phyloP scores from a whole-genome alignment of 306 rosid species.

The Macrotyloma uniflorum region DNA sequence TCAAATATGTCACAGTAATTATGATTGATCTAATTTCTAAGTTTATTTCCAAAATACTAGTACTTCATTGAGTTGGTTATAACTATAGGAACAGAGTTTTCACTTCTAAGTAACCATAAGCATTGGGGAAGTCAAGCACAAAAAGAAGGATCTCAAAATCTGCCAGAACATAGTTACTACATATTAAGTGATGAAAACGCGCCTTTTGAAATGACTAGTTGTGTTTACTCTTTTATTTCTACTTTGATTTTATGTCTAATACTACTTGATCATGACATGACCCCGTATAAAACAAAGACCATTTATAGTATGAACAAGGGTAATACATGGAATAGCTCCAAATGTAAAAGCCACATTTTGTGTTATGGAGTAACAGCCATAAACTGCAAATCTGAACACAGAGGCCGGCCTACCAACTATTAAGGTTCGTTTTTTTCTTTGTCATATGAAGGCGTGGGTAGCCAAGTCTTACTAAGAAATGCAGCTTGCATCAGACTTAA shows the following conservation, averaged over 20 bases:
- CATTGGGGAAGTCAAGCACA: neutral
- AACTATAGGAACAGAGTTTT: neutral
- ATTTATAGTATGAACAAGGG: neutral
- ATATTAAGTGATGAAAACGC: neutral
- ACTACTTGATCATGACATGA: neutral
- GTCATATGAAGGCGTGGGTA: neutral
- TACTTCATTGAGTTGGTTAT: neutral
- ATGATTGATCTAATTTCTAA: neutral
- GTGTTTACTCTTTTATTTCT: neutral
- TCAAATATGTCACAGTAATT: constrained; percentile 18
- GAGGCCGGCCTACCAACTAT: neutral
- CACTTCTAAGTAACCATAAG: neutral
- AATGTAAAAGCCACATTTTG: neutral
- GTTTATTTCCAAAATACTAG: neutral
- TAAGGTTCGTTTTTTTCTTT: neutral
- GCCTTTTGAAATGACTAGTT: neutral
- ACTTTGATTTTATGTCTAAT: neutral
- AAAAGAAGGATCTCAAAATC: neutral
- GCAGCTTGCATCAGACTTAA: neutral
- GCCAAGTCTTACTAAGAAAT: constrained; percentile 18
- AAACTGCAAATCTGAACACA: neutral
- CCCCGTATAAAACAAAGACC: neutral
- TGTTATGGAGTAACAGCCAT: neutral
- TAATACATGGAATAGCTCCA: neutral
- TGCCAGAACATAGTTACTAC: neutral